Evolutionary conservation across 2,329 filamentous ascomycete species (phyloP).

Genomic region (Epichloe scottii): DNA sequence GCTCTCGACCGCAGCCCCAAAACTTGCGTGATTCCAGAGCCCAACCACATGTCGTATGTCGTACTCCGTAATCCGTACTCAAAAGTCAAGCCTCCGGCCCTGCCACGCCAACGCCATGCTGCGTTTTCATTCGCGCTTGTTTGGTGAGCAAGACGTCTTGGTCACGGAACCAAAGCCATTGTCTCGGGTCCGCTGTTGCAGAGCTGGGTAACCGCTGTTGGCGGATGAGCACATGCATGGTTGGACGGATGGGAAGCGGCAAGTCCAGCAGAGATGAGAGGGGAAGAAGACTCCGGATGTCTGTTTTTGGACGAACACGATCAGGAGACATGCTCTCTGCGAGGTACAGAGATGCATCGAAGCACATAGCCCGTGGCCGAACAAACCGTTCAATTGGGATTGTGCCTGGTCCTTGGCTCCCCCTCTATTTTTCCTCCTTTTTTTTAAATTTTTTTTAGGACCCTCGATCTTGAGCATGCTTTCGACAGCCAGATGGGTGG

Average conservation of each 20-base stretch:
- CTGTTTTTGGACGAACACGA: not conserved
- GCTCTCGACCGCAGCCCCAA: conserved; percentile 17
- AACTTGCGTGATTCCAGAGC: conserved; percentile 4
- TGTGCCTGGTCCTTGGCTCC: not conserved
- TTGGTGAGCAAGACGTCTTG: not conserved
- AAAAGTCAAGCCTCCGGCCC: conserved; percentile 1
- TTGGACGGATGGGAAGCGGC: not conserved
- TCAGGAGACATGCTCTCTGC: not conserved
- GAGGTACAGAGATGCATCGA: conserved; percentile 1
- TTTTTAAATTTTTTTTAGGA: not conserved
- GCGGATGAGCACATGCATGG: not conserved
- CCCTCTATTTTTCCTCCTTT: not conserved
- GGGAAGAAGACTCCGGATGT: not conserved
- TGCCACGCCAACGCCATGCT: not conserved
- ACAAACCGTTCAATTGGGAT: not conserved
- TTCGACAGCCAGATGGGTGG: not conserved
- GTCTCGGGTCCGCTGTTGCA: not conserved
- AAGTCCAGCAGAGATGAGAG: not conserved
- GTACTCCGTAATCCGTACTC: not conserved
- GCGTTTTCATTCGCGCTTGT: not conserved
- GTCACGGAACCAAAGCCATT: not conserved
- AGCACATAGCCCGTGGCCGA: not conserved
- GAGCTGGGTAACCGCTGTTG: not conserved
- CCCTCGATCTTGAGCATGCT: not conserved
- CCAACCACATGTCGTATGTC: conserved; percentile 20